phyloP scores from a whole-genome alignment of 108 stramenopile species.

The Cylindrotheca fusiformis region DNA sequence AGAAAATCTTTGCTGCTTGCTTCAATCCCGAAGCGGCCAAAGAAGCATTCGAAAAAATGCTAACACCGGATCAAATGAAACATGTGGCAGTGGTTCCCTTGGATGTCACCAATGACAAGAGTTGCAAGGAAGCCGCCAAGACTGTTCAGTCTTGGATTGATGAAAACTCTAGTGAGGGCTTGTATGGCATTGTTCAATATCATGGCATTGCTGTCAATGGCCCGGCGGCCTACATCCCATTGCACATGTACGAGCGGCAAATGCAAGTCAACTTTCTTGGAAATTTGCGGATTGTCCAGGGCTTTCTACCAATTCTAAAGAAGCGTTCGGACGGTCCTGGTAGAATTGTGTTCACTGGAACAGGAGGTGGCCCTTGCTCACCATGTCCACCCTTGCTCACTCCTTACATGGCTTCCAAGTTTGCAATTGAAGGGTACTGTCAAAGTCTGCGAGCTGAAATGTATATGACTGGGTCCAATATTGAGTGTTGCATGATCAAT shows the following conservation, averaged over 20 bases:
- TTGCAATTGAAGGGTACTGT: slow-evolving; percentile 31
- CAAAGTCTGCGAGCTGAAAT: slow-evolving; percentile 31
- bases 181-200: slow-evolving; percentile 30
- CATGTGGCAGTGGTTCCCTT: slow-evolving; percentile 23
- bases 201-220: slow-evolving; percentile 42
- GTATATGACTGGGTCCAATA: slow-evolving; percentile 21
- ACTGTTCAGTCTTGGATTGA: slow-evolving; percentile 5
- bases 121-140: slow-evolving; percentile 20
- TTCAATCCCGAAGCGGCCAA: slow-evolving; percentile 15
- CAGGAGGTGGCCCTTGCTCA: slow-evolving; percentile 34
- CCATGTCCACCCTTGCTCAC: slow-evolving; percentile 39
- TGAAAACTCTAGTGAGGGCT: background rate
- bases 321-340: slow-evolving; percentile 3
- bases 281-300: slow-evolving; percentile 35
- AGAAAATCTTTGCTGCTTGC: slow-evolving; percentile 33
- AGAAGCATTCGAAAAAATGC: slow-evolving; percentile 18
- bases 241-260: slow-evolving; percentile 33
- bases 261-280: slow-evolving; percentile 56
- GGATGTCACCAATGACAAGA: slow-evolving; percentile 30
- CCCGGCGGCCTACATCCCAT: slow-evolving; percentile 36
- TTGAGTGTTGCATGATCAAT: slow-evolving; percentile 30
- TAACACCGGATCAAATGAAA: slow-evolving; percentile 11
- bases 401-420: slow-evolving; percentile 41
- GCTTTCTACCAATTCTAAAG: slow-evolving; percentile 50
- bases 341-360: slow-evolving; percentile 39